Percentiles rank a stretch among this genome's conserved stretches.
These are phyloP conservation scores for Brettanomyces anomalus DNA, from an alignment of 805 yeast genomes.

Conservation along the genomic window DNA sequence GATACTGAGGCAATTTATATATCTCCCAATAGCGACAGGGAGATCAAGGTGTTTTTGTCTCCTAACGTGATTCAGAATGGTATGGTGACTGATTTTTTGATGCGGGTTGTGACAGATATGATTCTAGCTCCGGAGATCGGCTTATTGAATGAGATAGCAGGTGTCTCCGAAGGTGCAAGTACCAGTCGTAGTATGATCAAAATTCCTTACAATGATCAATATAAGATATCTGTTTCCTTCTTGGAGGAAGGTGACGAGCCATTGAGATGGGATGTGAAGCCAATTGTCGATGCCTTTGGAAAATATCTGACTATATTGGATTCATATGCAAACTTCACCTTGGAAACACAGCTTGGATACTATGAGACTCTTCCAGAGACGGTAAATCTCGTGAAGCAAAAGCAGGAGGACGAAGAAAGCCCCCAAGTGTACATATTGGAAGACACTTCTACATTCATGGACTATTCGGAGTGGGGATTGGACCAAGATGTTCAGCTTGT, in stretches of 20 bases:
- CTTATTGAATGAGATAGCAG: slow-evolving; percentile 11
- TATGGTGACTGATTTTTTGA: slow-evolving; percentile 28
- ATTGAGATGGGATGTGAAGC: slow-evolving; percentile 65
- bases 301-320: slow-evolving; percentile 47
- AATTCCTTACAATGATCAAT: slow-evolving; percentile 53
- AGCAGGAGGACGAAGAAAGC: slow-evolving; percentile 11
- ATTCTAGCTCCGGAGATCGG: slow-evolving; percentile 32
- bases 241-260: slow-evolving; percentile 62
- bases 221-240: slow-evolving; percentile 70
- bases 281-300: slow-evolving; percentile 25
- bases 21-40: slow-evolving; percentile 30
- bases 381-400: slow-evolving; percentile 17
- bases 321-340: slow-evolving; percentile 57
- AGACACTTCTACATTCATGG: slow-evolving; percentile 68
- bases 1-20: slow-evolving; percentile 19
- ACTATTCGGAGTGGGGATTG: slow-evolving; percentile 78
- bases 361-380: slow-evolving; percentile 36
- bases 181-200: slow-evolving; percentile 24
- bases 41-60: slow-evolving; percentile 25
- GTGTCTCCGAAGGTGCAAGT: no score
- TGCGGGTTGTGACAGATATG: slow-evolving; percentile 28
- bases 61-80: slow-evolving; percentile 18
- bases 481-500: slow-evolving; percentile 39
- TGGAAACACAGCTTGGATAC: slow-evolving; percentile 73
- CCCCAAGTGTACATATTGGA: slow-evolving; percentile 28